Evolutionary conservation across 257 asterid genomes (phyloP).

Genomic region (Solanum acaule): DNA sequence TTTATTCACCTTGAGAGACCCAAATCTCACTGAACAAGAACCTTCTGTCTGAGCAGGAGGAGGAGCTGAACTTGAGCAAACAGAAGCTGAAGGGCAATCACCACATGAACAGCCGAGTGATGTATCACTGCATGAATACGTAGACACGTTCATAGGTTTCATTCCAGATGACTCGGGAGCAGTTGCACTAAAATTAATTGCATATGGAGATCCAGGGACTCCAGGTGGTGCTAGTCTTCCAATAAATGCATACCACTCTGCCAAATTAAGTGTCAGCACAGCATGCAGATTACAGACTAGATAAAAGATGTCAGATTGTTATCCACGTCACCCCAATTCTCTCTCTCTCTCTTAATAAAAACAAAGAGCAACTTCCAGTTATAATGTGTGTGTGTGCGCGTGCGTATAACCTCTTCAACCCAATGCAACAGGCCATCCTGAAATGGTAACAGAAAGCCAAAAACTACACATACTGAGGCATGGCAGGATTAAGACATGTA

Average conservation of each 20-base stretch:
- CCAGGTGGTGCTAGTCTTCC: constrained; percentile 68
- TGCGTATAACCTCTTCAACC: not conserved
- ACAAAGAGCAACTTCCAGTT: not conserved
- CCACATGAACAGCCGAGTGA: constrained; percentile 98
- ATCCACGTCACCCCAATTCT: not conserved
- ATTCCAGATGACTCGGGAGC: constrained; percentile 73
- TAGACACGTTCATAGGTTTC: constrained; percentile 78
- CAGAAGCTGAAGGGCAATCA: constrained; percentile 82
- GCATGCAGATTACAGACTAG: not conserved
- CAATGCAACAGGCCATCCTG: not conserved
- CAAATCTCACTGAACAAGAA: constrained; percentile 81
- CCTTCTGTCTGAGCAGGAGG: constrained; percentile 51
- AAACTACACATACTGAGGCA: not conserved
- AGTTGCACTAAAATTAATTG: constrained; percentile 59
- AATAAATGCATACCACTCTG: constrained; percentile 89
- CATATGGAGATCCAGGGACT: constrained; percentile 86
- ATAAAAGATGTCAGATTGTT: not conserved
- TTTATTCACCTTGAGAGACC: constrained; percentile 66
- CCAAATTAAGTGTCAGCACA: constrained; percentile 19
- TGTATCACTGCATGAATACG: constrained; percentile 84
- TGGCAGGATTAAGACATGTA: not conserved
- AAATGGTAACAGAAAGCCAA: not conserved
- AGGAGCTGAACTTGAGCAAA: constrained; percentile 61
- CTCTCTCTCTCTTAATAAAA: not conserved
- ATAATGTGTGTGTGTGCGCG: not conserved